phyloP scores from a whole-genome alignment of 1,284 basidiomycete genomes.

The Vanrija sp. region DNA sequence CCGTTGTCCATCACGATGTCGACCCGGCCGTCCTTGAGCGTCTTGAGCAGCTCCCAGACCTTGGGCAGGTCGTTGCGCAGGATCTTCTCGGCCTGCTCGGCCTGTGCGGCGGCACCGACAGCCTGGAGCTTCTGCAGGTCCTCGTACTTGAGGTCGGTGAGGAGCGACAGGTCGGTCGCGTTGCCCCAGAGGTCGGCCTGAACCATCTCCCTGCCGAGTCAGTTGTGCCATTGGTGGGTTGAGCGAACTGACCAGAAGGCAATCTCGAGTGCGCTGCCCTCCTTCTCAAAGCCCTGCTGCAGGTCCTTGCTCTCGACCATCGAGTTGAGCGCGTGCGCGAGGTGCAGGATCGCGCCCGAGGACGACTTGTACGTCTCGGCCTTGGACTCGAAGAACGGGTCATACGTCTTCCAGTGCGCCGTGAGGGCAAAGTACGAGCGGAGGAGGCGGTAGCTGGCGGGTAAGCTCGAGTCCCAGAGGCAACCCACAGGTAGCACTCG shows the following conservation, averaged over 20 bases:
- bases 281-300: conserved; percentile 24
- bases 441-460: conserved; percentile 72
- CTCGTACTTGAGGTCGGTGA: conserved; percentile 52
- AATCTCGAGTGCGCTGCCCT: conserved; percentile 41
- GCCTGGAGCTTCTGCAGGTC: conserved; percentile 81
- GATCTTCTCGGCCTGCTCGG: conserved; percentile 69
- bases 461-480: conserved; percentile 38
- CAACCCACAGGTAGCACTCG: conserved; percentile 63
- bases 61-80: conserved; percentile 75
- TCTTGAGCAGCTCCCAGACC: conserved; percentile 70
- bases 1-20: conserved; percentile 94
- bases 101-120: conserved; percentile 71
- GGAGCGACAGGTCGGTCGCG: conserved; percentile 48
- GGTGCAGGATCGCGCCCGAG: conserved; percentile 65
- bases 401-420: conserved; percentile 69
- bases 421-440: conserved; percentile 70
- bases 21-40: conserved; percentile 57
- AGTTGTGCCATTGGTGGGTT: neutral
- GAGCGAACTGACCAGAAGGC: conserved; percentile 43
- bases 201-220: conserved; percentile 40
- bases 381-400: conserved; percentile 83
- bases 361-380: conserved; percentile 76
- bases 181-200: conserved; percentile 50
- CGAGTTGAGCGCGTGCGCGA: conserved; percentile 41
- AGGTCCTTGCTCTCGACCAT: conserved; percentile 30